Base-by-base conservation (phyloP, 768 basidiomycete species). In the Clavaria fumosa region DNA sequence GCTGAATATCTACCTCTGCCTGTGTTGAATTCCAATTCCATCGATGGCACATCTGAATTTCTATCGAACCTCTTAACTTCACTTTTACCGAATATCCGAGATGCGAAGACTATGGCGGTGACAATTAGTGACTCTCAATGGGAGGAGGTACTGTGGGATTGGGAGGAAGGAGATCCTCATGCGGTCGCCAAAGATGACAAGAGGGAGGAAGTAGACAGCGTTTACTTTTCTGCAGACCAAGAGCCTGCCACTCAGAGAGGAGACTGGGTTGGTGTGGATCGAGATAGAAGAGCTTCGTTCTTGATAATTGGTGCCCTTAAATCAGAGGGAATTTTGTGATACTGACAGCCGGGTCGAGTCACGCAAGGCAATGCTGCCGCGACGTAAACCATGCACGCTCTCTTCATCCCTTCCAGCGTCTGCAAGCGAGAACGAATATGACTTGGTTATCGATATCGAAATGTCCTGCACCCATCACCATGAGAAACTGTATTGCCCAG, bases 1-100 rank as follows among this genome's bases (percentile, higher is more conserved):
- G 83, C 80, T 5, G 83, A 88, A 53, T 88, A 86, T 51, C 69
- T 85, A 11, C 83, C 83, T 2, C 59, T 88, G 9, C 76, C 81
- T 2, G 66, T 66, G 23, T 66, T 83, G 40, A 72, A 71, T 40
- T 72, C 75, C 9, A 69, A 74, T 35, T 60, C 66, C 0, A 64
- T 67, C 9, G 78, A 80, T 37, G 75, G 75, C 23, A 76, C 76
- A 3, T 78, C 79, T 3, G 76, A 78, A 41, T 62, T 88, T 9
- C 58, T 86, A 7, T 80, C 79, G 3, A 78, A 81, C 49, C 62
- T 88, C 17, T 59, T 88, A 19, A 67, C 77, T 14, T 79, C 82
- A 0, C 66, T 85, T 19, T 64, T 86, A 12, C 83, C 83, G 9
- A 78, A 76, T 43, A 63, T 80, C 24, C 65, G 61, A 23, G 82